Conservation (phyloP, 306 rosid species). For the Glycine soja region DNA sequence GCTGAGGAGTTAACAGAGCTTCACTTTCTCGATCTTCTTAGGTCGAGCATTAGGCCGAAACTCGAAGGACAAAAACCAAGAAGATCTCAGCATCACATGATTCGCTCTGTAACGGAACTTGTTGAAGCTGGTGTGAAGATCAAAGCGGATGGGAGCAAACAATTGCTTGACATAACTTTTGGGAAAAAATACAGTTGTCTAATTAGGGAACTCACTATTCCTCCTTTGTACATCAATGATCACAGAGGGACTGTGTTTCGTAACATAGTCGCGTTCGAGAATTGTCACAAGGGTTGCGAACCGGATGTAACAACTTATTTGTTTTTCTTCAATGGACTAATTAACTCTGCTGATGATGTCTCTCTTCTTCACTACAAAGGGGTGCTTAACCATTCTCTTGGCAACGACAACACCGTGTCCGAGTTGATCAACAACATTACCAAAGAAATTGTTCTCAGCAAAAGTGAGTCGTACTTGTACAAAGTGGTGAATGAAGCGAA, state of each 20-base stretch:
- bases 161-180: conserved; percentile 47
- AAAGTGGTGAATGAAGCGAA: conserved; percentile 47
- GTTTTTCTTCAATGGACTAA: conserved; percentile 60
- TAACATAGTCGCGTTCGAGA: conserved; percentile 58
- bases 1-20: neutral
- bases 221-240: conserved; percentile 51
- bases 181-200: neutral
- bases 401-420: conserved; percentile 46
- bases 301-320: conserved; percentile 56
- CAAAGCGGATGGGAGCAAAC: neutral
- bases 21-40: conserved; percentile 57
- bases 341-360: conserved; percentile 53
- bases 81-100: conserved; percentile 34
- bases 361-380: conserved; percentile 51
- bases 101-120: conserved; percentile 48
- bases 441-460: conserved; percentile 47
- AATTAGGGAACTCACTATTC: conserved; percentile 39
- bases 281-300: conserved; percentile 52
- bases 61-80: neutral
- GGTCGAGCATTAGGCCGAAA: conserved; percentile 39
- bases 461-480: conserved; percentile 49
- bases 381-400: conserved; percentile 53
- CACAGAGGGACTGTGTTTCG: conserved; percentile 58
- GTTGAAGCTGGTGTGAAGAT: conserved; percentile 54
- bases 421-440: conserved; percentile 52